Evolutionary conservation across 2,329 filamentous ascomycete genomes (phyloP), one percentile per base, ranked within the genome.

Genomic region (Aspergillus fischeri): DNA sequence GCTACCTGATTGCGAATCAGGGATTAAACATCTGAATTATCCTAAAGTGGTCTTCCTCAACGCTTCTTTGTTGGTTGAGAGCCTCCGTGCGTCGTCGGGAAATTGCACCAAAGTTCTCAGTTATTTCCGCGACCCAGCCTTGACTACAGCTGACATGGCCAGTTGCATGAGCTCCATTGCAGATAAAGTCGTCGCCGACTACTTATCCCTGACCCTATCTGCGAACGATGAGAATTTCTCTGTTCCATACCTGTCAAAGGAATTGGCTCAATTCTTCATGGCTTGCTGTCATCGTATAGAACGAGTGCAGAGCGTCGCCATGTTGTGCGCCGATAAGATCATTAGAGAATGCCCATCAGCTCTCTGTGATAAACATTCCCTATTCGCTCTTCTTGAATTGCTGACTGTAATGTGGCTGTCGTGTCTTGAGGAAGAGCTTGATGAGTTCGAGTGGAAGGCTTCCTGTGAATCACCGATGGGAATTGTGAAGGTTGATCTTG

Each of bases 91-190:
- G 21, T 87, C 89, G 56, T 84, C 90, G 7, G 94, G 94, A 9
- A 90, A 96, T 70, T 97, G 92, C 72, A 95, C 91, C 25, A 91
- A 92, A 69, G 88, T 92, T 3, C 78, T 97, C 47, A 88, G 86
- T 0, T 99, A 99, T 75, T 99, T 97, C 74, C 79, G 96, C n/a
- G 94, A 99, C 68, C 92, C 92, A 5, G 92, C 91, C 65, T 88
- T 88, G 57, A 82, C 83, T 62, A 80, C 75, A 5, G 79, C 81
- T n/a, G 78, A 83, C 32, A 82, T 87, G 71, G 83, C 83, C 42
- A 82, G 79, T 51, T 86, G 84, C 64, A 86, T 88, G 81, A 79
- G 80, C 62, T 81, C 83, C 2, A 82, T 88, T 63, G 82, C 84
- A 1, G 79, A 80, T n/a, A 84, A 85, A 14, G 88, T 92, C 20